A percentile compares a stretch with the other conserved stretches of the same genome.
Evolutionary conservation across 1,284 basidiomycete genomes (phyloP).

Genomic region (Irpex sp.): DNA sequence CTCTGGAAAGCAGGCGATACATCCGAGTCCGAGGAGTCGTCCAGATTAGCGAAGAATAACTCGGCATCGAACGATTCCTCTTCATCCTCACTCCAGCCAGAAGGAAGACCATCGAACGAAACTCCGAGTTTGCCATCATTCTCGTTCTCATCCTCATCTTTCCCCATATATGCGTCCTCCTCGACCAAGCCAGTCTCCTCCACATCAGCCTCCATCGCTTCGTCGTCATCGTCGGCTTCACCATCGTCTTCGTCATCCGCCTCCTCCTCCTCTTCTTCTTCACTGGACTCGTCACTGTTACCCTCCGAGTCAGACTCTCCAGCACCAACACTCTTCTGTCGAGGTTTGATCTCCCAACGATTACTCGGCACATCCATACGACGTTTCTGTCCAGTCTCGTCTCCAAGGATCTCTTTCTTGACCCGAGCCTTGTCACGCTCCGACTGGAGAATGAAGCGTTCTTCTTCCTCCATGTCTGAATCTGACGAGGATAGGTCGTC

Average conservation of each 20-base stretch:
- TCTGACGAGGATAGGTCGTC: slow-evolving; percentile 20
- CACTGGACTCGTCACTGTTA: slow-evolving; percentile 32
- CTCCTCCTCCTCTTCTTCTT: slow-evolving; percentile 23
- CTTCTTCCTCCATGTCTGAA: slow-evolving; percentile 44
- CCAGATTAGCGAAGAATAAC: slow-evolving; percentile 70
- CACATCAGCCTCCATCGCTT: slow-evolving; percentile 42
- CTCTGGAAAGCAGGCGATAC: slow-evolving; percentile 28
- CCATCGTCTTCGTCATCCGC: slow-evolving; percentile 44
- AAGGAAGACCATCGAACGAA: slow-evolving; percentile 33
- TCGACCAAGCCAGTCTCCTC: slow-evolving; percentile 39
- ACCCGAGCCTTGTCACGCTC: slow-evolving; percentile 8
- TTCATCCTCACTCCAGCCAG: slow-evolving; percentile 60
- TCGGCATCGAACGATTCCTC: slow-evolving; percentile 78
- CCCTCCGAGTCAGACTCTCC: slow-evolving; percentile 38
- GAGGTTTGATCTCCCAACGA: slow-evolving; percentile 65
- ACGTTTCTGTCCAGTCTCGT: slow-evolving; percentile 37
- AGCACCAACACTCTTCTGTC: slow-evolving; percentile 62
- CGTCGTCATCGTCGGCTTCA: slow-evolving; percentile 22
- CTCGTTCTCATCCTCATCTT: slow-evolving; percentile 26
- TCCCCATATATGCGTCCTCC: slow-evolving; percentile 7
- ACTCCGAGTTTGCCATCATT: slow-evolving; percentile 34
- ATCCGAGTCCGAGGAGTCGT: slow-evolving; percentile 43
- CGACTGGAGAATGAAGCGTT: slow-evolving; percentile 48
- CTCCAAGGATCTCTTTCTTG: slow-evolving; percentile 22
- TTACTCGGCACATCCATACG: slow-evolving; percentile 38